Percentiles rank a stretch among this genome's conserved stretches.
Conservation (phyloP, 192 early-diverging fungal species). For the Phlyctochytrium planicorne region DNA sequence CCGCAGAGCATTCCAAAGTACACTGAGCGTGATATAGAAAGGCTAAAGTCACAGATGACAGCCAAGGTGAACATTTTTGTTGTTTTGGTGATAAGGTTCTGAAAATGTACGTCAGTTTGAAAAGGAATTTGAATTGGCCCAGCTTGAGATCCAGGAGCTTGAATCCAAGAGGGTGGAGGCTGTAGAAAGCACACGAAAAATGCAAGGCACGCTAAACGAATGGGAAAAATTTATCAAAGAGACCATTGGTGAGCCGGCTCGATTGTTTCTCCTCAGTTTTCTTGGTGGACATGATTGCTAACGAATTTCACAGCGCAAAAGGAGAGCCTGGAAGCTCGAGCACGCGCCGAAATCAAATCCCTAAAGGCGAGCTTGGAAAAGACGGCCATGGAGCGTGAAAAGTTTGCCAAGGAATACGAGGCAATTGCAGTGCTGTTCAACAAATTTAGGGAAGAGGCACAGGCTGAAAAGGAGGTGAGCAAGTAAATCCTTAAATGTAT, state of each 20-base stretch:
- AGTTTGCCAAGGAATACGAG: slow-evolving; percentile 7
- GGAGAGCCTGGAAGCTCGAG: slow-evolving; percentile 12
- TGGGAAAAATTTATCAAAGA: slow-evolving; percentile 35
- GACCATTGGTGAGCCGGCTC: slow-evolving; percentile 31
- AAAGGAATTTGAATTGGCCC: slow-evolving; percentile 41
- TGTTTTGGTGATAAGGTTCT: neutral
- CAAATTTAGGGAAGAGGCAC: slow-evolving; percentile 28
- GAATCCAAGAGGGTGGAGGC: slow-evolving; percentile 9
- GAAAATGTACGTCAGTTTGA: slow-evolving; percentile 34
- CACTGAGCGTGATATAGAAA: slow-evolving; percentile 36
- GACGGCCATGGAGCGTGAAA: slow-evolving; percentile 11
- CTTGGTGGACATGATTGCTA: too few relatives aligned
- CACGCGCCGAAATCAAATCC: neutral
- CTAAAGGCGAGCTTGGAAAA: slow-evolving; percentile 12
- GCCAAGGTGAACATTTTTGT: slow-evolving; percentile 10
- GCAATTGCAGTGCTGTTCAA: slow-evolving; percentile 26
- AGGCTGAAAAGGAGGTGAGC: slow-evolving; percentile 33
- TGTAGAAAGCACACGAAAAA: slow-evolving; percentile 11
- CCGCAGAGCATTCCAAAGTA: slow-evolving; percentile 39
- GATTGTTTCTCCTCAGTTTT: neutral
- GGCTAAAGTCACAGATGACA: slow-evolving; percentile 10
- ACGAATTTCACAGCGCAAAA: slow-evolving; percentile 15
- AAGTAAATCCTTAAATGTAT: neutral
- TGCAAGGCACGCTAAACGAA: slow-evolving; percentile 28
- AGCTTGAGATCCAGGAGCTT: slow-evolving; percentile 36